These are phyloP conservation scores for Metschnikowia cubensis DNA, from an alignment of 805 yeast genomes.

Conservation along the genomic window DNA sequence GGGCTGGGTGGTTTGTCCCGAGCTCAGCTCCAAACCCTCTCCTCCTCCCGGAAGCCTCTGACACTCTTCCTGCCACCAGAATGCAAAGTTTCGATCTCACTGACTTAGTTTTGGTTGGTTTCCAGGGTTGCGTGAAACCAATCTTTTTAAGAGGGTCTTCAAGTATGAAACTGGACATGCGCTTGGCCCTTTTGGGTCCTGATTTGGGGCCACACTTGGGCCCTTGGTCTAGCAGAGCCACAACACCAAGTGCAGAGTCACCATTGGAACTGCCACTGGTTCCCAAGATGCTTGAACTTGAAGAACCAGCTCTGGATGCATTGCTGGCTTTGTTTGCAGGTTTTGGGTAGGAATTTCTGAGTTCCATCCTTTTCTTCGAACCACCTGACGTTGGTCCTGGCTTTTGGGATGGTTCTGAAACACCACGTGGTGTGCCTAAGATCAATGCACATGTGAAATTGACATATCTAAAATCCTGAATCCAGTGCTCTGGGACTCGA, in stretches of 20 bases:
- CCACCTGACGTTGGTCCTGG: background rate
- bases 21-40: background rate
- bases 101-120: conserved; percentile 46
- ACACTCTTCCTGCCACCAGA: conserved; percentile 85
- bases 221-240: conserved; percentile 22
- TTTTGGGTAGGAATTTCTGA: conserved; percentile 11
- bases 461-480: no score
- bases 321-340: background rate
- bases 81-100: conserved; percentile 78
- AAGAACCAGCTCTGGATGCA: background rate
- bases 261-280: background rate
- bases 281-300: background rate
- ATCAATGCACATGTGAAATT: no score
- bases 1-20: conserved; percentile 3
- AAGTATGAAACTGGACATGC: conserved; percentile 42
- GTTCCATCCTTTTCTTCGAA: background rate
- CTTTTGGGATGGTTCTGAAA: no score
- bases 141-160: conserved; percentile 40
- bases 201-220: no score
- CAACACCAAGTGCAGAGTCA: conserved; percentile 2
- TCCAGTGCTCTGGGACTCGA: no score
- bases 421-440: no score
- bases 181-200: conserved; percentile 4
- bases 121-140: conserved; percentile 27
- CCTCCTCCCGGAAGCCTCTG: conserved; percentile 50